Evolutionary conservation across 2,329 filamentous ascomycete species (phyloP), one percentile per base, ranked within the genome.

Genomic region (Kalmusia sp.): DNA sequence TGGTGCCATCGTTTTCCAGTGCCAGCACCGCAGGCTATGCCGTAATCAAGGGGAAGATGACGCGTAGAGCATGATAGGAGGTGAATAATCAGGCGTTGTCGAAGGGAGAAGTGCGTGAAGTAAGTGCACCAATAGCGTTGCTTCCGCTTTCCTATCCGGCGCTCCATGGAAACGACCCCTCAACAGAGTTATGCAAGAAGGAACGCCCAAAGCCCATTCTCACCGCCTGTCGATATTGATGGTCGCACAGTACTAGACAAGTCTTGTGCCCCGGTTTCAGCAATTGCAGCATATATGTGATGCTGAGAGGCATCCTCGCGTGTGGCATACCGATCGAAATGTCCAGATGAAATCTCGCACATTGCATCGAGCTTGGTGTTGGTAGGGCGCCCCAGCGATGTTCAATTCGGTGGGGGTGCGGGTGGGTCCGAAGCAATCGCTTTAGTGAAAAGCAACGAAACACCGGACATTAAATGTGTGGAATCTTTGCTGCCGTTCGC

Each of bases 401-500:
- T 34, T 39, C 34, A 51, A 44, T 41, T 14, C 22, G 27, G 27
- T 7, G 27, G 27, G 6, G 27, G 12, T 12, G 12, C 27, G 6
- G 12, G 27, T 28, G 6, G 6, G 6, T 28, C 27, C 12, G 27
- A 12, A 7, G 27, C 12, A 28, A 12, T 12, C 12, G 6, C 7
- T 28, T 28, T 8, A n/a, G n/a, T 14, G 46, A 59, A 55, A 61
- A 61, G 55, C 46, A 59, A 61, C n/a, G 22, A 15, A 3, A 28
- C 17, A 41, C 24, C 30, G 28, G 30, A 41, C 33, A 17, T 40
- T 44, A 8, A 6, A 19, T 14, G 40, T 45, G 48, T 55, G 43
- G 49, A 37, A 45, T 17, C 38, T 53, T 24, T 25, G 24, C 21
- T 58, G 52, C 54, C 52, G 45, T 39, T 65, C 62, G 64, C 60